phyloP scores from a whole-genome alignment of 805 yeast species.

The Saccharomycopsis schoenii region DNA sequence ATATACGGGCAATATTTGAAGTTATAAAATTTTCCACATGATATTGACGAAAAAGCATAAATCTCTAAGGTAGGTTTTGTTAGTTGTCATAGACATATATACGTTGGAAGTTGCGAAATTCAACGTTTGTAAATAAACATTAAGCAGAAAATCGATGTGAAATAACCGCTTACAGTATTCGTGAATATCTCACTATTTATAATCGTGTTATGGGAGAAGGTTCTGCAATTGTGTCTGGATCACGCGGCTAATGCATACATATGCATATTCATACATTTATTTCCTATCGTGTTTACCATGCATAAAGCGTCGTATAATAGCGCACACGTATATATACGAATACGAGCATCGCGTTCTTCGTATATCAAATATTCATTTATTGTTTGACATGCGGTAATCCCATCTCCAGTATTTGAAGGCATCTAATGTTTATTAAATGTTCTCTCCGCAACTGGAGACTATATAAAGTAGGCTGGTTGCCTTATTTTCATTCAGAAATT shows the following conservation, averaged over 20 bases:
- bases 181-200: neutral
- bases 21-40: no score
- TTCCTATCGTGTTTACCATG: no score
- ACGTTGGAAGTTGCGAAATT: no score
- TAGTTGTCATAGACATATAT: no score
- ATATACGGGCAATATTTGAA: no score
- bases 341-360: neutral
- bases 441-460: neutral
- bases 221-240: no score
- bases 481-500: neutral
- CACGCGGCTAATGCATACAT: neutral
- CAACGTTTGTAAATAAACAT: neutral
- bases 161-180: neutral
- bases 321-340: neutral
- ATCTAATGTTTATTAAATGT: neutral
- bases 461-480: neutral
- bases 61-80: no score
- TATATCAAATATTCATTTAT: neutral
- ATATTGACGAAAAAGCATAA: no score
- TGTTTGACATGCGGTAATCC: neutral
- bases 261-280: neutral
- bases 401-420: neutral
- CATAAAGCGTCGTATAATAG: neutral
- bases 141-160: neutral
- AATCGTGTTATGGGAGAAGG: no score